Percentiles rank a stretch among this genome's conserved stretches.
These are phyloP conservation scores for Sporisorium iseilematis-ciliati DNA, from an alignment of 1,284 basidiomycete genomes.

Conservation along the genomic window DNA sequence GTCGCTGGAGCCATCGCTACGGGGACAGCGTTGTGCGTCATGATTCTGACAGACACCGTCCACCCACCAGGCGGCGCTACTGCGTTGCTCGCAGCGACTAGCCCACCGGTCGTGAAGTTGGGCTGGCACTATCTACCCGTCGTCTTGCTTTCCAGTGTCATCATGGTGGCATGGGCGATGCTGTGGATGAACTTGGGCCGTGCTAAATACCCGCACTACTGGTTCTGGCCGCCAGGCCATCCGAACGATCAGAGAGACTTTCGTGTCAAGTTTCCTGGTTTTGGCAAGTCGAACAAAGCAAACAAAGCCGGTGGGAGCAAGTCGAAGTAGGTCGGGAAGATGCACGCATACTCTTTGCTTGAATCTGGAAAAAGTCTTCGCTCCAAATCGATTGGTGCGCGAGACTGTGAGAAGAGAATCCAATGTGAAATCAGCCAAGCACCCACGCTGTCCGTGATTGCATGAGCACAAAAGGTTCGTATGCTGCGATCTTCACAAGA, in stretches of 20 bases:
- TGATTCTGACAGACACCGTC: constrained; percentile 53
- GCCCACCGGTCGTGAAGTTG: constrained; percentile 37
- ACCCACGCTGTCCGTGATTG: too few species aligned
- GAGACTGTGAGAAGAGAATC: too few species aligned
- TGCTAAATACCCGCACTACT: constrained; percentile 33
- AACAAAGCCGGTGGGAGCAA: constrained; percentile 1
- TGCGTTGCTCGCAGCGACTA: constrained; percentile 46
- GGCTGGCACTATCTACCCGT: constrained; percentile 54
- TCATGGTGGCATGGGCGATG: constrained; percentile 54
- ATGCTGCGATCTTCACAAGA: too few species aligned
- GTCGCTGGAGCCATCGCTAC: constrained; percentile 46
- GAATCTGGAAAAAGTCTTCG: too few species aligned
- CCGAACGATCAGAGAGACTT: constrained; percentile 25
- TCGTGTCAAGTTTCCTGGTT: constrained; percentile 26
- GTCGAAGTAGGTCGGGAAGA: constrained; percentile 3
- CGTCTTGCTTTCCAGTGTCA: constrained; percentile 40
- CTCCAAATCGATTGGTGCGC: too few species aligned
- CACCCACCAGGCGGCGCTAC: constrained; percentile 57
- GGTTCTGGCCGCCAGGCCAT: constrained; percentile 36
- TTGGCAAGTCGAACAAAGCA: constrained; percentile 3
- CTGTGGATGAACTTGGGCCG: constrained; percentile 56
- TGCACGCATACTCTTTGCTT: not conserved
- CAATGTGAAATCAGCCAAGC: too few species aligned
- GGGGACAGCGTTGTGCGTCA: constrained; percentile 44
- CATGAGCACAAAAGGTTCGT: too few species aligned